Conservation (phyloP, 352 stramenopile species). For the Phytophthora sojae region DNA sequence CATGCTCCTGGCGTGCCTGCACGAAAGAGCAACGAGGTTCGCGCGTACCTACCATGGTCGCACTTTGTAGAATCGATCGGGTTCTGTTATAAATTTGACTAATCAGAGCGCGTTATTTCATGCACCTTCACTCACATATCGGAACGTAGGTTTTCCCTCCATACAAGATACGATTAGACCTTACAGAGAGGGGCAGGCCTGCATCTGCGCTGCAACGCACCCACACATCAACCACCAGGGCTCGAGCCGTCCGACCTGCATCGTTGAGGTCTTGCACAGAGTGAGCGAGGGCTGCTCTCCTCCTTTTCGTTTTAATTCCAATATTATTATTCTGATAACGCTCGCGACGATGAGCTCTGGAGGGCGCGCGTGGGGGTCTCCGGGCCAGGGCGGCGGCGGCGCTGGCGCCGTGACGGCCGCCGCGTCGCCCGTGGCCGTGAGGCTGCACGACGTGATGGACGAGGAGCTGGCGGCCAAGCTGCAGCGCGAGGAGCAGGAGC, state of each 20-base stretch:
- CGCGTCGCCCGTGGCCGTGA: constrained; percentile 44
- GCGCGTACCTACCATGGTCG: background rate
- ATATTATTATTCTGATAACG: constrained; percentile 11
- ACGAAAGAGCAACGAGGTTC: background rate
- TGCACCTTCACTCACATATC: background rate
- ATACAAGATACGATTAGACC: too few species aligned
- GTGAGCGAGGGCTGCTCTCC: background rate
- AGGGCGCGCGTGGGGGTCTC: constrained; percentile 14
- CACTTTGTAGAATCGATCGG: background rate
- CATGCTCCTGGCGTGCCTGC: background rate
- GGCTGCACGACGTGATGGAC: constrained; percentile 74
- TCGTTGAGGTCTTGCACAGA: background rate
- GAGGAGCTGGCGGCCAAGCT: constrained; percentile 74
- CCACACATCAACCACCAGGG: constrained; percentile 2
- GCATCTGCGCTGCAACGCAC: background rate
- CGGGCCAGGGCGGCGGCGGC: background rate
- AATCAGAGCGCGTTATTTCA: background rate
- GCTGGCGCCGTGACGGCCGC: constrained; percentile 15
- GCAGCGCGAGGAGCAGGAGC: constrained; percentile 73
- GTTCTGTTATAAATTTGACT: background rate
- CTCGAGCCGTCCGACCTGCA: background rate
- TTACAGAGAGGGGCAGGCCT: background rate
- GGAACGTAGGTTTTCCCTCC: background rate
- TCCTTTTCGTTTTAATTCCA: background rate
- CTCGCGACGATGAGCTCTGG: constrained; percentile 19